Evolutionary conservation across 2,329 filamentous ascomycete species (phyloP), one percentile per base, ranked within the genome.

Genomic region (Aureobasidium namibiae): DNA sequence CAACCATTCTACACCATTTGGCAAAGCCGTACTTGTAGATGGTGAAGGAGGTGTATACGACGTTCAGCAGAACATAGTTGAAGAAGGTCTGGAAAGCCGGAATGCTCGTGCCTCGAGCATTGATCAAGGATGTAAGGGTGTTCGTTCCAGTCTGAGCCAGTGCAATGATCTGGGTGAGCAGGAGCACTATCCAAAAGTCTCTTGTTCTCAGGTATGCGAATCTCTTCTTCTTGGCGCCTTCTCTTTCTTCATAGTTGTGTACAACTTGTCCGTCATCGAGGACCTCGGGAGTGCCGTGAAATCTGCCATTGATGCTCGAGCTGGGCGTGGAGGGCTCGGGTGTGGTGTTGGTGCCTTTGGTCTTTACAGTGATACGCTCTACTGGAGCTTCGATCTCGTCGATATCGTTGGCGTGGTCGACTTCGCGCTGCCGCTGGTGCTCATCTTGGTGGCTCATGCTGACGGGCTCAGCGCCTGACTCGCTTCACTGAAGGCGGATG

Each of bases 21-120:
- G 83, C 84, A 66, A 85, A 80, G 4, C 94, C 92, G 69, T 95
- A 90, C 65, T 82, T 81, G 77, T 89, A 88, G 34, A 96, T 75
- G 14, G 90, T 91, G 68, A 88, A 84, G 39, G 84, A 80, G 24
- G 90, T 88, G 78, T 95, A 99, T 70, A 96, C 83, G 61, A 90
- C 59, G 62, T 87, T 87, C 64, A 99, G 82, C 52, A 96, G 76
- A 44, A 91, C 81, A 75, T 99, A 99, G 76, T 94, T 96, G 81
- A 96, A 95, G 68, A 97, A 83, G 31, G 89, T 90, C 76, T 99
- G 94, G 78, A 97, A 96, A 59, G 94, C 90, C 8, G 94, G 94
- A 65, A 97, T 95, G 62, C 83, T 90, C 65, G 88, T 92, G 52
- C 85, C 82, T 63, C 82, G 74, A 5, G 75, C 73, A 60, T 80